A percentile compares a stretch with the other conserved stretches of the same genome.
Conservation (phyloP, 2,329 filamentous ascomycete genomes). For the Ilyonectria destructans region DNA sequence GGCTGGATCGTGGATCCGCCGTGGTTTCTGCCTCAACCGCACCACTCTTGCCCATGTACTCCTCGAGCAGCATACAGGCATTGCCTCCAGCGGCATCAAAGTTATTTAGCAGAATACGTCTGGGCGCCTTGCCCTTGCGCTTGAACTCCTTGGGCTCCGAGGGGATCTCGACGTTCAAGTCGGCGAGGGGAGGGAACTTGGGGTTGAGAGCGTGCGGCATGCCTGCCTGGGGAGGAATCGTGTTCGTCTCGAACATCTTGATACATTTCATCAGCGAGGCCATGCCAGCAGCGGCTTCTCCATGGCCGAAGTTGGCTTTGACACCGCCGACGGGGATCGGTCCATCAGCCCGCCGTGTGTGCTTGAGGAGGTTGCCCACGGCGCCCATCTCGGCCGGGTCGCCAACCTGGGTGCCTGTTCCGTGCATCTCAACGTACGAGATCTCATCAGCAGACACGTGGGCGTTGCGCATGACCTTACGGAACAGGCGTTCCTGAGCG, state of each 20-base stretch:
- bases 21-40: no score
- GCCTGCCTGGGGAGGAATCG: background rate
- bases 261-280: background rate
- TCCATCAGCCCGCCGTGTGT: background rate
- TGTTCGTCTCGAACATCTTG: background rate
- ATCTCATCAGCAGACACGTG: background rate
- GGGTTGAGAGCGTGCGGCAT: background rate
- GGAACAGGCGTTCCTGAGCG: background rate
- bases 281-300: background rate
- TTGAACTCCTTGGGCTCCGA: no score
- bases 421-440: background rate
- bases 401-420: background rate
- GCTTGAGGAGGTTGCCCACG: background rate
- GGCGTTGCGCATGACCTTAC: background rate
- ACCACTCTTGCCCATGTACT: no score
- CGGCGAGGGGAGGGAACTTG: background rate
- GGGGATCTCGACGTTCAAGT: background rate
- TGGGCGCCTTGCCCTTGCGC: no score
- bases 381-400: background rate
- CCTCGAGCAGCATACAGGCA: no score
- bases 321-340: background rate
- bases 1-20: no score
- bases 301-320: background rate
- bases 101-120: no score
- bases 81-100: no score